Evolutionary conservation across 345 rosid genomes (phyloP).

Genomic region (Eutrema heterophyllum): DNA sequence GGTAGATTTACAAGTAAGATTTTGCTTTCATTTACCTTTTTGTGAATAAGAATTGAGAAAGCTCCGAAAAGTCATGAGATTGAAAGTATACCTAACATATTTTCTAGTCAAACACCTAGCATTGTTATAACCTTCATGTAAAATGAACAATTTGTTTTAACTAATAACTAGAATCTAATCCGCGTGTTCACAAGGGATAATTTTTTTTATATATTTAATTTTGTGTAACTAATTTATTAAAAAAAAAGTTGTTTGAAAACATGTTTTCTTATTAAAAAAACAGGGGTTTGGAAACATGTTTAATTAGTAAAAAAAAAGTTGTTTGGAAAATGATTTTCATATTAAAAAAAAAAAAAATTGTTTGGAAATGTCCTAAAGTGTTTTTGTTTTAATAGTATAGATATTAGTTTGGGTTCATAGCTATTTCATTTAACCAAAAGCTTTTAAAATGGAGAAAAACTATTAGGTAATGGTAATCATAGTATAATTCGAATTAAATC

Average conservation of each 20-base stretch:
- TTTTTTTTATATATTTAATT: too few relatives aligned
- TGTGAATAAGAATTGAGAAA: neutral
- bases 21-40: neutral
- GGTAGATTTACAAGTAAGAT: neutral
- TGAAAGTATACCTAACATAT: neutral
- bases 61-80: neutral
- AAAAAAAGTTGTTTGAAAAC: too few relatives aligned
- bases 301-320: too few relatives aligned
- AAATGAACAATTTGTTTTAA: neutral
- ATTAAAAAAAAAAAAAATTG: too few relatives aligned
- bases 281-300: too few relatives aligned
- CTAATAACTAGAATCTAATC: neutral
- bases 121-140: neutral
- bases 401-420: neutral
- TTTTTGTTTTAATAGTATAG: too few relatives aligned
- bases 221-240: too few relatives aligned
- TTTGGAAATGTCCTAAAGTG: too few relatives aligned
- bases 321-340: too few relatives aligned
- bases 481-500: neutral
- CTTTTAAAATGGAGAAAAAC: neutral
- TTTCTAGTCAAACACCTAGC: neutral
- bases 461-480: neutral
- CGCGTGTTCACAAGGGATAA: too few relatives aligned
- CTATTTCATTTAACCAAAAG: neutral
- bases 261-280: too few relatives aligned